Evolutionary conservation across 2,329 filamentous ascomycete species (phyloP).

Genomic region (Fusarium phyllophilum): DNA sequence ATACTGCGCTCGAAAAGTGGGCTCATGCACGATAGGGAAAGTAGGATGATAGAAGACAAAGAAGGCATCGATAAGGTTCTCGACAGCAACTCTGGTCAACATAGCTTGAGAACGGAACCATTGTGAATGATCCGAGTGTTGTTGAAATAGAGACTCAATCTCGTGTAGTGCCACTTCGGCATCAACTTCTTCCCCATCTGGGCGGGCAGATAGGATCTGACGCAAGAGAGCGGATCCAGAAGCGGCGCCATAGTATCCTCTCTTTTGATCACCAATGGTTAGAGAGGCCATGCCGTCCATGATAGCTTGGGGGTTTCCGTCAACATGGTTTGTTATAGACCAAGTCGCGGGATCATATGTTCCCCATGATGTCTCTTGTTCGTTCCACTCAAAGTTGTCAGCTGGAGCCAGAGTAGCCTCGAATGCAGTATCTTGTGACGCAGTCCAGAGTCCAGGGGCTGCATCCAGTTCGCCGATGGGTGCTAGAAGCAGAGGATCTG

Average conservation of each 20-base stretch:
- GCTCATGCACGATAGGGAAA: slow-evolving; percentile 27
- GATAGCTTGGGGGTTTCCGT: slow-evolving; percentile 23
- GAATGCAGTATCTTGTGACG: background rate
- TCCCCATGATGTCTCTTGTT: slow-evolving; percentile 27
- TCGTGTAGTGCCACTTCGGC: slow-evolving; percentile 23
- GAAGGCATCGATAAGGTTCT: slow-evolving; percentile 25
- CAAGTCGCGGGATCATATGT: slow-evolving; percentile 20
- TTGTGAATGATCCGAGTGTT: slow-evolving; percentile 24
- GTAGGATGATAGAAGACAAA: slow-evolving; percentile 25
- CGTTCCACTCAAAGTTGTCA: slow-evolving; percentile 31
- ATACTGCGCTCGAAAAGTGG: slow-evolving; percentile 27
- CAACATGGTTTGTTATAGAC: slow-evolving; percentile 18
- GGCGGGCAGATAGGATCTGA: slow-evolving; percentile 25
- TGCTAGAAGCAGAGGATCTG: slow-evolving; percentile 15
- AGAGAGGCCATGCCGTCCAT: slow-evolving; percentile 33
- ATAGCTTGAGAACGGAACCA: slow-evolving; percentile 33
- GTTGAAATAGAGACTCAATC: slow-evolving; percentile 26
- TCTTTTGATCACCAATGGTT: slow-evolving; percentile 24
- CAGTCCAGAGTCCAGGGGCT: slow-evolving; percentile 2
- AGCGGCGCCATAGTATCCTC: slow-evolving; percentile 27
- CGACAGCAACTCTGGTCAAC: slow-evolving; percentile 21
- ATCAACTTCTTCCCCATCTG: slow-evolving; percentile 25
- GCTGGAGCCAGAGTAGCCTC: slow-evolving; percentile 4
- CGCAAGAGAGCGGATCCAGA: slow-evolving; percentile 26
- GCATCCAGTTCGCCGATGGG: slow-evolving; percentile 19